Percentiles rank a stretch among this genome's conserved stretches.
Evolutionary conservation across 495 filamentous ascomycete genomes (phyloP).

Genomic region (Annulohypoxylon stygium): DNA sequence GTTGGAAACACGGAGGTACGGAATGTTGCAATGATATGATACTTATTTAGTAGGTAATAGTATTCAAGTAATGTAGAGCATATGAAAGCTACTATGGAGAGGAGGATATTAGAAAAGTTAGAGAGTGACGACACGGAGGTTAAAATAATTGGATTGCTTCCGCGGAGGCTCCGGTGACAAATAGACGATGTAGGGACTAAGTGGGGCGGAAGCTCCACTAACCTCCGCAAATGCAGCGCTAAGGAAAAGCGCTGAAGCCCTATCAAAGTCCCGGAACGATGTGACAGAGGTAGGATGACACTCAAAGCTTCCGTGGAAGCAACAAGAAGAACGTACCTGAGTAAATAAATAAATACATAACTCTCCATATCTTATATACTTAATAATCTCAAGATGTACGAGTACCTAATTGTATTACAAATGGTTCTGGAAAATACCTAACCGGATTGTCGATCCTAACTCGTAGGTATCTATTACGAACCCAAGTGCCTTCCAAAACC

Average conservation of each 20-base stretch:
- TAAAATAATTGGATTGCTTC: slow-evolving; percentile 6
- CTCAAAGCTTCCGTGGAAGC: background rate
- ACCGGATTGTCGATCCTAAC: too few species aligned
- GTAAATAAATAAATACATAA: background rate
- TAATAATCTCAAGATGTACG: background rate
- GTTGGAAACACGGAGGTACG: background rate
- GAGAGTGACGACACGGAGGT: background rate
- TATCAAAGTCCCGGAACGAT: background rate
- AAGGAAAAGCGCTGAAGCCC: background rate
- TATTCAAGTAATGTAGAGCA: background rate
- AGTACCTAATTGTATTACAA: background rate
- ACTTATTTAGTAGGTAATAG: too few species aligned
- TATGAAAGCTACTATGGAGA: background rate
- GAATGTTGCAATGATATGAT: background rate
- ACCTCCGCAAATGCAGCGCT: background rate
- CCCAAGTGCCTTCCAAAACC: too few species aligned
- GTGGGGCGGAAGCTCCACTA: background rate
- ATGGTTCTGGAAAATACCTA: too few species aligned
- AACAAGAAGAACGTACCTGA: background rate
- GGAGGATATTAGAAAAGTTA: background rate
- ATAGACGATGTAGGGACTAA: background rate
- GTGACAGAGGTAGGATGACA: background rate
- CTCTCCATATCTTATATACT: background rate
- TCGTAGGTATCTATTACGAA: too few species aligned
- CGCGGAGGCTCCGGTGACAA: slow-evolving; percentile 15